Conservation (phyloP, 1,284 basidiomycete species). For the Fistulina hepatica region DNA sequence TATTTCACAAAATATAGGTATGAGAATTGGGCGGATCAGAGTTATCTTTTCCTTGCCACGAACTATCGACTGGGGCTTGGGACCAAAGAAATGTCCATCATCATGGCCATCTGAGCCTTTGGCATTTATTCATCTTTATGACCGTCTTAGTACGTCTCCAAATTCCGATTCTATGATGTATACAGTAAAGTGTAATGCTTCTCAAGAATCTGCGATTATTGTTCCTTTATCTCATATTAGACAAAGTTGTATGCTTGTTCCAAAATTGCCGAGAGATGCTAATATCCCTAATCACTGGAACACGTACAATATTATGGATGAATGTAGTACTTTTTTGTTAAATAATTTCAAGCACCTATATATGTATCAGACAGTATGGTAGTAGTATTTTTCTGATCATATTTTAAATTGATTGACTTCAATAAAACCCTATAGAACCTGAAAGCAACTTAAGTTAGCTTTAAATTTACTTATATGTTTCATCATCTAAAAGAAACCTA, state of each 20-base stretch:
- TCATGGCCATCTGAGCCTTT: constrained; percentile 1
- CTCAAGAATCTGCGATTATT: neutral
- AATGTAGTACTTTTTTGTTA: neutral
- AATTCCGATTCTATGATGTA: neutral
- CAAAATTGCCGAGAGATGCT: neutral
- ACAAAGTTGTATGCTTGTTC: neutral
- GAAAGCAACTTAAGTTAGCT: too few species aligned
- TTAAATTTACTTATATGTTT: too few species aligned
- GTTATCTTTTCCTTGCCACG: constrained; percentile 3
- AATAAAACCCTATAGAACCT: too few species aligned
- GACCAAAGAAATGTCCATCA: neutral
- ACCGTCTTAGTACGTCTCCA: neutral
- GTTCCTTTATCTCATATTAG: neutral
- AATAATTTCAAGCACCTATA: constrained; percentile 3
- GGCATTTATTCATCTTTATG: constrained; percentile 1
- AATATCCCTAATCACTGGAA: too few species aligned
- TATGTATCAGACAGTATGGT: constrained; percentile 3
- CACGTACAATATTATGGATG: constrained; percentile 1
- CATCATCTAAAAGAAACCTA: too few species aligned
- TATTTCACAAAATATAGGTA: constrained; percentile 1
- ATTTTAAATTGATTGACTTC: too few species aligned
- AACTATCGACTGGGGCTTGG: constrained; percentile 1
- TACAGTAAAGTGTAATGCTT: neutral
- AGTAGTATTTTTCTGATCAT: too few species aligned
- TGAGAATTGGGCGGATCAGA: neutral